Evolutionary conservation across 257 asterid species (phyloP), one percentile per base, ranked within the genome.

Genomic region (Gentiana dahurica): DNA sequence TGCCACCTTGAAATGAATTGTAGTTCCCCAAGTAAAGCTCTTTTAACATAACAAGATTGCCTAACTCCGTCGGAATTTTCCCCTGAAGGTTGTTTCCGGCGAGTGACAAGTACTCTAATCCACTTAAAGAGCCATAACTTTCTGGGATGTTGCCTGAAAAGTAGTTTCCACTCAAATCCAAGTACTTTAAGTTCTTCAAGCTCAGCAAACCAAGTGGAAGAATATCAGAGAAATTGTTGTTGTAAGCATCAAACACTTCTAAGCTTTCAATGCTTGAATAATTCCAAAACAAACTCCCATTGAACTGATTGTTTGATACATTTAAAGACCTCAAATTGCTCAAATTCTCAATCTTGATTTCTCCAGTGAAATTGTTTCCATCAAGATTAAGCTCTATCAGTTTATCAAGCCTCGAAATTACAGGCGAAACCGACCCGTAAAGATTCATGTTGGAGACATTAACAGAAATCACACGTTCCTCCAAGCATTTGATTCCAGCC

Each of bases 331-430:
- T 54, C 45, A 90, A 86, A 41, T 77, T 66, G 65, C 69, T 68
- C 89, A 90, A 71, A 6, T 75, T 73, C 49, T 79, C 89, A 52
- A 90, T 71, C 70, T 55, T 75, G 75, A 90, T 73, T 52, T 76
- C 94, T 2, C 96, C 98, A 1, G 98, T 90, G 92, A 90, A 87
- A 82, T 90, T 90, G 77, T 90, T 90, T 0, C 98, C 96, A 63
- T 90, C 96, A 41, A 90, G 71, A 50, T 68, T 73, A 24, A 90
- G 94, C 73, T 90, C 89, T 13, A 71, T 47, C 6, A 90, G 78
- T 60, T 41, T 65, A 53, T 85, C 85, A 2, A 90, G 87, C 45
- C 71, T 68, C 32, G 89, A 77, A 59, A 90, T 81, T 43, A 68
- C 81, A 12, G 86, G 77, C 1, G 92, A 81, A 69, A 90, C 74